Percentiles rank a stretch among this genome's conserved stretches.
Evolutionary conservation across 169 alveolate genomes (phyloP).

Genomic region (Babesia bovis): DNA sequence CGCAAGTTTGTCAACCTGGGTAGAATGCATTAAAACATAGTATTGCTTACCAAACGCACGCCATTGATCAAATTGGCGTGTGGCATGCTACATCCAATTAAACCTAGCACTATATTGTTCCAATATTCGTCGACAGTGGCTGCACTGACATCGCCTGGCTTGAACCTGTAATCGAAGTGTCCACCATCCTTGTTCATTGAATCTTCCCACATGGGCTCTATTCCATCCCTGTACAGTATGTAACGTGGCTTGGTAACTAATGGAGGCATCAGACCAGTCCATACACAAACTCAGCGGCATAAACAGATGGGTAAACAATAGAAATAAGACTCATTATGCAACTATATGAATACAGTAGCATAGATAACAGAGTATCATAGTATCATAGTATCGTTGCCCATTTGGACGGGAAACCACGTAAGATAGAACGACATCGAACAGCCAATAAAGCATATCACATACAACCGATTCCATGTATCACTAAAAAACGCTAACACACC

Average conservation of each 20-base stretch:
- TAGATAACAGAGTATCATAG: no score
- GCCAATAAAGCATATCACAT: no score
- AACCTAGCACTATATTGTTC: conserved; percentile 81
- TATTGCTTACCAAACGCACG: conserved; percentile 73
- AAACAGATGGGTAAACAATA: no score
- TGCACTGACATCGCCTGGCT: conserved; percentile 74
- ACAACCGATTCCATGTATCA: no score
- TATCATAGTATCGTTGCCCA: no score
- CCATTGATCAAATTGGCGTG: conserved; percentile 77
- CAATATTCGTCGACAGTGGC: conserved; percentile 79
- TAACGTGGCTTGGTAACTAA: no score
- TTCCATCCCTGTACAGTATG: conserved; percentile 68
- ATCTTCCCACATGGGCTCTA: conserved; percentile 87
- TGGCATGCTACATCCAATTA: conserved; percentile 77
- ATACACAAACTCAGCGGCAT: no score
- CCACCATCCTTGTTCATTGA: conserved; percentile 83
- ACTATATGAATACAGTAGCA: no score
- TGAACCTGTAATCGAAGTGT: conserved; percentile 80
- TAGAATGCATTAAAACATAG: background rate
- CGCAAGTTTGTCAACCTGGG: conserved; percentile 61
- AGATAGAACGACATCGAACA: no score
- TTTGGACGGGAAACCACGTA: no score
- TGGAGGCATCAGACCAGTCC: no score
- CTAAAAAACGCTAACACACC: conserved; percentile 20
- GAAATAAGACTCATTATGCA: no score